phyloP scores from a whole-genome alignment of 2,329 filamentous ascomycete genomes.

The Fusarium chlamydosporum region DNA sequence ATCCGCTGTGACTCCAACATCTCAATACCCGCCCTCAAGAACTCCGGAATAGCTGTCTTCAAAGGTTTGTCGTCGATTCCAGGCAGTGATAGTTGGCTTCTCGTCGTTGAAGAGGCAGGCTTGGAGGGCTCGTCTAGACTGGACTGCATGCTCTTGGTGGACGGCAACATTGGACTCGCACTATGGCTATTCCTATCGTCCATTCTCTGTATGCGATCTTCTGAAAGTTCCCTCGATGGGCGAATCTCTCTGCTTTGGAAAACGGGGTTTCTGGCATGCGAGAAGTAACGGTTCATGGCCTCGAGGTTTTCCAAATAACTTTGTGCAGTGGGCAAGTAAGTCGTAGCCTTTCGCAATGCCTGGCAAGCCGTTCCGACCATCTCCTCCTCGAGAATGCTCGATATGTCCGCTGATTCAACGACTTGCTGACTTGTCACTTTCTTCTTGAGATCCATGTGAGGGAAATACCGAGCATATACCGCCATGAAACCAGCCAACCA shows the following conservation, averaged over 20 bases:
- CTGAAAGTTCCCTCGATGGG: constrained; percentile 13
- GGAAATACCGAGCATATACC: constrained; percentile 76
- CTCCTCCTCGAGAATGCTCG: constrained; percentile 16
- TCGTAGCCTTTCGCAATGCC: constrained; percentile 32
- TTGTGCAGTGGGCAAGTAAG: constrained; percentile 36
- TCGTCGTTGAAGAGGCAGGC: not conserved
- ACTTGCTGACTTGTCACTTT: constrained; percentile 11
- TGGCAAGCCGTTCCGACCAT: constrained; percentile 33
- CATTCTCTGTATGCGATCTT: constrained; percentile 2
- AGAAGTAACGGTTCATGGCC: constrained; percentile 31
- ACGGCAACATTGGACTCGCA: constrained; percentile 32
- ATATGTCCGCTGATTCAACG: not conserved
- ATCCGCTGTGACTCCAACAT: constrained; percentile 41
- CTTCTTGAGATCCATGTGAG: constrained; percentile 73
- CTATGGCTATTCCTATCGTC: constrained; percentile 14
- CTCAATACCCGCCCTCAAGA: constrained; percentile 17
- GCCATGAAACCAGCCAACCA: constrained; percentile 77
- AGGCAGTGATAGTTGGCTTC: constrained; percentile 39
- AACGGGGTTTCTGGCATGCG: constrained; percentile 17
- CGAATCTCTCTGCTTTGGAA: constrained; percentile 11
- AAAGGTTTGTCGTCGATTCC: constrained; percentile 10
- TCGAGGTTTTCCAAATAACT: constrained; percentile 39
- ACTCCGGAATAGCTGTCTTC: not conserved
- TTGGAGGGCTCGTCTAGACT: constrained; percentile 11
- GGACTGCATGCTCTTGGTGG: constrained; percentile 30